Evolutionary conservation across 1,284 basidiomycete genomes (phyloP), one percentile per base, ranked within the genome.

Genomic region (Cutaneotrichosporon cutaneum): DNA sequence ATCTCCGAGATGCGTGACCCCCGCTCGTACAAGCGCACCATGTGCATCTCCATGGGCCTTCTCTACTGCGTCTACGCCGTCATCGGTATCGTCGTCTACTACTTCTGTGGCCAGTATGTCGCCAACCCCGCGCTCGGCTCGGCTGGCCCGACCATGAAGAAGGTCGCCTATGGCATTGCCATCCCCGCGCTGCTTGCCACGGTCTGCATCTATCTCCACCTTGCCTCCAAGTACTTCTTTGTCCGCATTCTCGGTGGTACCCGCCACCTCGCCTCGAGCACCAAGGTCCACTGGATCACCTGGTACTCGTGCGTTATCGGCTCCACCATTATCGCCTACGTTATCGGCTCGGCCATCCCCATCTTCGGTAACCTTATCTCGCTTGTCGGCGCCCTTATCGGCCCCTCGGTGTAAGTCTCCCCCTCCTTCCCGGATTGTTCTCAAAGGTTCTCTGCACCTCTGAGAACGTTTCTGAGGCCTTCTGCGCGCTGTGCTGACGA

Each of bases 161-260:
- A 74, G 53, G 66, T 81, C 56, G 68, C 68, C 32, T 81, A 80
- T 65, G 79, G 77, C 7, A 63, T 81, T 32, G 77, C 79, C 24
- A 59, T 81, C 18, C 77, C 77, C 16, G 77, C 75, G n/a, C 63
- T 68, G 52, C 56, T 63, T 42, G 68, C 74, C 27, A 67, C 61
- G 30, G 52, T 60, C 58, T 66, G 47, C 65, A 67, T 61, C 64
- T 62, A 59, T 56, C 64, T 44, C 58, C 59, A 74, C 68, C 54
- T 60, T 39, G 70, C 84, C 10, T 83, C 85, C 27, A 87, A 87
- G 71, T 82, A 85, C 55, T 68, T 87, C 58, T 87, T 88, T 69
- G 81, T 88, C 60, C 82, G 86, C 11, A 66, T 84, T 56, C 85
- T 88, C 70, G 81, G 84, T 9, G 81, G 82, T 62, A 82, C 83